Evolutionary conservation across 192 early-diverging fungal genomes (phyloP), one percentile per base, ranked within the genome.

Genomic region (Thoreauomyces humboldtii): DNA sequence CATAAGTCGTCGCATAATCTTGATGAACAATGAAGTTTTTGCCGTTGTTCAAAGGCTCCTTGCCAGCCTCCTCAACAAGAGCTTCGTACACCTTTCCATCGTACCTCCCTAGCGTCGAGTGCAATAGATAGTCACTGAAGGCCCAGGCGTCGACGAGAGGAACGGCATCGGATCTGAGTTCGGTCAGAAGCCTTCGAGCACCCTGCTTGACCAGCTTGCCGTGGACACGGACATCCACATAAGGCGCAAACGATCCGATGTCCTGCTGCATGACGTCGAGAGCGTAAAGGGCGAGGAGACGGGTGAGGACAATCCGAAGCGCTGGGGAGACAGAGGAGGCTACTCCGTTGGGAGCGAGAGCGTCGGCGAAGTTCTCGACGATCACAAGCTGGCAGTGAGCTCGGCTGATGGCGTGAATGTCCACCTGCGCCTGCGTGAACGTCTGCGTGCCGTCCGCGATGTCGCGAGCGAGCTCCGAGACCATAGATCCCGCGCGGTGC

Each of bases 1-100:
- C 33, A 32, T 61, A 61, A 34, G 41, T 55, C 48, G 75, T 48
- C 33, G 85, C 80, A 56, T 88, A 88, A n/a, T 74, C 78, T 11
- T 76, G 71, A 5, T 81, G 70, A 19, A 86, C 87, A 31, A 56
- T 48, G n/a, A 59, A 59, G 44, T 65, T 46, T 59, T 76, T 67
- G 24, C 77, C 81, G 19, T 83, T 72, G 70, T 93, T 93, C 54
- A 91, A 72, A 3, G 91, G 91, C 29, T 93, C 89, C 44, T 77
- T 73, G 47, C 86, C 82, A 0, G 88, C 91, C 85, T 82, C 85
- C 74, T 87, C 67, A 19, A 88, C 77, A 73, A 90, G 85, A 59
- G 79, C 71, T 61, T 91, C 90, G 41, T 95, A 95, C 21, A 91
- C 87, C 57, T 85, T 80, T 47, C 90, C 91, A 59, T 91, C 89